A percentile compares a stretch with the other conserved stretches of the same genome.
Evolutionary conservation across 179 eudicot species (phyloP).

Genomic region (Spinacia oleracea): DNA sequence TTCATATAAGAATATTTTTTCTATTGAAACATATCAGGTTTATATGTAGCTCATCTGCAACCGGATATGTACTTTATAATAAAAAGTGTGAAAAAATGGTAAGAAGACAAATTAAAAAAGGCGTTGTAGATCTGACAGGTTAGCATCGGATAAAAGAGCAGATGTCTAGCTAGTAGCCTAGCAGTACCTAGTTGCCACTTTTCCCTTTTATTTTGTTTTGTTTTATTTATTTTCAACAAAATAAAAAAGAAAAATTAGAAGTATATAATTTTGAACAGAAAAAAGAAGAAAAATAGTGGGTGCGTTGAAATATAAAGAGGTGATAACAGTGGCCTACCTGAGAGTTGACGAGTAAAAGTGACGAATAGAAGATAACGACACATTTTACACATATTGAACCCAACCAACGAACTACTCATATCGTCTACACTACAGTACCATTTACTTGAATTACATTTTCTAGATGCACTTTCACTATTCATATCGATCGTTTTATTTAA

Average conservation of each 20-base stretch:
- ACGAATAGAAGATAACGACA: conserved; percentile 13
- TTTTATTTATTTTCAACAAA: background rate
- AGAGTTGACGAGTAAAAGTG: conserved; percentile 21
- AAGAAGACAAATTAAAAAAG: background rate
- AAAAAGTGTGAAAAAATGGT: background rate
- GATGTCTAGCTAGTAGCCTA: background rate
- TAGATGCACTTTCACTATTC: conserved; percentile 17
- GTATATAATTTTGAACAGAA: background rate
- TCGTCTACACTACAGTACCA: too few relatives aligned
- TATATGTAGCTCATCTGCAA: too few relatives aligned
- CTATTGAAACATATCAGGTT: too few relatives aligned
- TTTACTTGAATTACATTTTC: conserved; percentile 10
- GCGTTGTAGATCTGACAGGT: conserved; percentile 27
- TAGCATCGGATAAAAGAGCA: conserved; percentile 15
- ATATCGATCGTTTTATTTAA: background rate
- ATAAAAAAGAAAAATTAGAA: background rate
- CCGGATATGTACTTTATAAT: background rate
- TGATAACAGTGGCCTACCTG: conserved; percentile 21
- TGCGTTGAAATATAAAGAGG: conserved; percentile 1
- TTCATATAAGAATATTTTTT: too few relatives aligned
- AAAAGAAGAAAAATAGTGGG: conserved; percentile 15
- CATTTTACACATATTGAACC: too few relatives aligned
- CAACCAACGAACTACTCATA: background rate
- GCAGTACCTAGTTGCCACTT: background rate
- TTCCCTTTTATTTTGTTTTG: background rate